Percentiles rank a stretch among this genome's conserved stretches.
Conservation (phyloP, 2,329 filamentous ascomycete species). For the Fusarium nematophilum region DNA sequence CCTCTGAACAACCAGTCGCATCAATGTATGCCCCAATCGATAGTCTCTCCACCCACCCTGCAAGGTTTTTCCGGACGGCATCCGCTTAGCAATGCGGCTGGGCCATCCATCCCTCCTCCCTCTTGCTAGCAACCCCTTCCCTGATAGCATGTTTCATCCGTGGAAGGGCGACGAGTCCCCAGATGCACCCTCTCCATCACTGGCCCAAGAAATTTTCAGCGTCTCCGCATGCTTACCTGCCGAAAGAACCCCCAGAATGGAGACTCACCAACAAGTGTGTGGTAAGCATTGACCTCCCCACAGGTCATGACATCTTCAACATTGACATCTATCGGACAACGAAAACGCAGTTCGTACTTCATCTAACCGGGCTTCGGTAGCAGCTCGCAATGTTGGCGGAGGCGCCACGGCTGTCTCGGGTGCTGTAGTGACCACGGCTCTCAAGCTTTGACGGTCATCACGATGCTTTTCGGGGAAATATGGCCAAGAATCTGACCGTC, state of each 20-base stretch:
- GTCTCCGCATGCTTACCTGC: constrained; percentile 18
- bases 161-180: constrained; percentile 10
- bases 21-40: constrained; percentile 16
- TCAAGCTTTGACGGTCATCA: neutral
- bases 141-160: constrained; percentile 35
- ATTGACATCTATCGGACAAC: neutral
- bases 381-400: neutral
- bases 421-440: neutral
- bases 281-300: constrained; percentile 9
- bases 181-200: constrained; percentile 23
- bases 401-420: neutral
- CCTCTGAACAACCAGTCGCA: constrained; percentile 21
- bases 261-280: constrained; percentile 7
- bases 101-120: constrained; percentile 22
- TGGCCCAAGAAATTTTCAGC: constrained; percentile 3
- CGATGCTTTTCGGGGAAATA: neutral
- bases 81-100: constrained; percentile 10
- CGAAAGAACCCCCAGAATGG: constrained; percentile 11
- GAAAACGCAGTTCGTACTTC: neutral
- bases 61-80: constrained; percentile 6
- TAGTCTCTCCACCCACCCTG: constrained; percentile 11
- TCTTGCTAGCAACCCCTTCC: constrained; percentile 2
- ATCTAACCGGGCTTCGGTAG: constrained; percentile 12
- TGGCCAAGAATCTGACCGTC: constrained; percentile 1
- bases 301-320: constrained; percentile 1